phyloP scores from a whole-genome alignment of 352 stramenopile species.

The Phytophthora lateralis region DNA sequence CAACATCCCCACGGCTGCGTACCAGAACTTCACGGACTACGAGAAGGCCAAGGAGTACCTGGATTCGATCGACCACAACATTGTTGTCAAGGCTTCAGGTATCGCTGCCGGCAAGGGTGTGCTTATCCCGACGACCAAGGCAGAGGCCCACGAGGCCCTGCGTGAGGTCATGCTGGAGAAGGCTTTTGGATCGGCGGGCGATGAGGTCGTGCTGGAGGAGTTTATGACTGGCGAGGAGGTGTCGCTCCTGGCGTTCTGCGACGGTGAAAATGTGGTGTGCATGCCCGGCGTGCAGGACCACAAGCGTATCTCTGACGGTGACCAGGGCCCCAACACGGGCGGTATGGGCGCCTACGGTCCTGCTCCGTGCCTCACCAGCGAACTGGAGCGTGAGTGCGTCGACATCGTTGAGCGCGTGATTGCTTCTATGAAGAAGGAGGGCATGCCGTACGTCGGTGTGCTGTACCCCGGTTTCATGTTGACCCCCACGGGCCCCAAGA shows the following conservation, averaged over 20 bases:
- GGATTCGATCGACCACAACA: slow-evolving; percentile 91
- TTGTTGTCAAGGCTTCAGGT: slow-evolving; percentile 99
- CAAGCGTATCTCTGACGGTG: slow-evolving; percentile 98
- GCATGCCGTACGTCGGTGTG: slow-evolving; percentile 98
- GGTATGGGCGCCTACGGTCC: slow-evolving; percentile 99
- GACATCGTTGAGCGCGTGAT: slow-evolving; percentile 81
- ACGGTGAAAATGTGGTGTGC: slow-evolving; percentile 94
- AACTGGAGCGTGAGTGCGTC: slow-evolving; percentile 93
- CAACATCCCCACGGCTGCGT: slow-evolving; percentile 97
- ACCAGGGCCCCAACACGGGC: slow-evolving; percentile 98
- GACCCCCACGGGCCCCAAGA: slow-evolving; percentile 88
- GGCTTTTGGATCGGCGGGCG: slow-evolving; percentile 94
- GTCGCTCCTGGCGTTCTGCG: slow-evolving; percentile 97
- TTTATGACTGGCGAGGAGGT: slow-evolving; percentile 98
- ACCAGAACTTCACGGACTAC: slow-evolving; percentile 96
- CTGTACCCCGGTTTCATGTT: slow-evolving; percentile 99
- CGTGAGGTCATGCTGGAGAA: slow-evolving; percentile 98
- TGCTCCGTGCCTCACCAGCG: slow-evolving; percentile 94
- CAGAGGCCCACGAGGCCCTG: slow-evolving; percentile 92
- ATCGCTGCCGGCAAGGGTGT: slow-evolving; percentile 99
- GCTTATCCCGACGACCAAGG: slow-evolving; percentile 94
- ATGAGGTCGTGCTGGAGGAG: slow-evolving; percentile 98
- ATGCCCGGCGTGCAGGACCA: slow-evolving; percentile 99
- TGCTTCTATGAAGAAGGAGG: slow-evolving; percentile 90
- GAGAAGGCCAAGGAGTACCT: slow-evolving; percentile 92